Evolutionary conservation across 768 basidiomycete genomes (phyloP).

Genomic region (Agrocybe praecox): DNA sequence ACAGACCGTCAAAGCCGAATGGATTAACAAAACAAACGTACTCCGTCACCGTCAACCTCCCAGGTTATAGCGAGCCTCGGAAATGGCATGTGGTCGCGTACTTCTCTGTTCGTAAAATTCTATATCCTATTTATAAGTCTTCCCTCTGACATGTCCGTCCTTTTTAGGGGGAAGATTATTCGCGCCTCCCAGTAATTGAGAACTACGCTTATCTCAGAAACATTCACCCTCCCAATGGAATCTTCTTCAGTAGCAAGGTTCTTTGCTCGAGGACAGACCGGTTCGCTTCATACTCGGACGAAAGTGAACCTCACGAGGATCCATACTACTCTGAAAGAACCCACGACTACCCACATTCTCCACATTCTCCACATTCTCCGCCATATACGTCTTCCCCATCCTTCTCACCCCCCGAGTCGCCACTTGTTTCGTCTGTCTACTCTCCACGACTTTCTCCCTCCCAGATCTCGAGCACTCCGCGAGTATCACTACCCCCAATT

Average conservation of each 20-base stretch:
- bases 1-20: conserved; percentile 75
- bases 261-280: conserved; percentile 42
- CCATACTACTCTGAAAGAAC: neutral
- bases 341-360: conserved; percentile 1
- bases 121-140: neutral
- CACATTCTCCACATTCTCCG: neutral
- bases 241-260: conserved; percentile 75
- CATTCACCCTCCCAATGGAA: conserved; percentile 66
- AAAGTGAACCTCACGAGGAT: conserved; percentile 42
- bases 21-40: conserved; percentile 89
- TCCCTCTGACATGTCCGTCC: conserved; percentile 6
- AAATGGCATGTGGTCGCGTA: conserved; percentile 89
- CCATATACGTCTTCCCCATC: conserved; percentile 18
- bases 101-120: conserved; percentile 58
- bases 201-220: conserved; percentile 73
- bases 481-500: conserved; percentile 29
- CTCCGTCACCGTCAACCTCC: conserved; percentile 72
- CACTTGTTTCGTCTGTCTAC: conserved; percentile 13
- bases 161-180: conserved; percentile 66
- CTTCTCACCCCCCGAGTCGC: conserved; percentile 13
- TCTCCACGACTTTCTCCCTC: conserved; percentile 10
- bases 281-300: conserved; percentile 47
- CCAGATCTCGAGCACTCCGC: conserved; percentile 8
- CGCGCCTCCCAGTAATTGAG: conserved; percentile 70
- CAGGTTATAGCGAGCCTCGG: conserved; percentile 54